Conservation (phyloP, 495 filamentous ascomycete species). For the Aspergillus affinis region DNA sequence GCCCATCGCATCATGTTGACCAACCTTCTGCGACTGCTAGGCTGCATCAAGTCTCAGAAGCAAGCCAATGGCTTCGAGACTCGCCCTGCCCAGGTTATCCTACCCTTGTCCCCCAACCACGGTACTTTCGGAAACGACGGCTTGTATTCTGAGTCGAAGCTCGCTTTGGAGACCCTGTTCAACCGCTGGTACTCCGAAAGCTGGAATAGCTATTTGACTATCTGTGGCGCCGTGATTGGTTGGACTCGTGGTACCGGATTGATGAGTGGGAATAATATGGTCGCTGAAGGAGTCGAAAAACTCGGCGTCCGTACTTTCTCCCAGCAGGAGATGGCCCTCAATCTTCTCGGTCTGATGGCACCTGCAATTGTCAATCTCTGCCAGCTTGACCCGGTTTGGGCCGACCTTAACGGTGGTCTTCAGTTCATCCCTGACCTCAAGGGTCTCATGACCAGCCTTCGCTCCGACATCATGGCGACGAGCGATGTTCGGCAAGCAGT, state of each 20-base stretch:
- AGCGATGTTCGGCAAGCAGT: slow-evolving; percentile 92
- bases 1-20: slow-evolving; percentile 99
- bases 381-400: slow-evolving; percentile 92
- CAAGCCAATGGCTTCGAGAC: slow-evolving; percentile 84
- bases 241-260: slow-evolving; percentile 98
- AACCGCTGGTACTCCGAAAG: slow-evolving; percentile 97
- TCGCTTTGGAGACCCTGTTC: slow-evolving; percentile 95
- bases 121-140: slow-evolving; percentile 98
- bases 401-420: slow-evolving; percentile 94
- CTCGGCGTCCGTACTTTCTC: slow-evolving; percentile 98
- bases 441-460: slow-evolving; percentile 82
- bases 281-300: slow-evolving; percentile 93
- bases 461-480: slow-evolving; percentile 89
- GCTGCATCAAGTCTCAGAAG: slow-evolving; percentile 88
- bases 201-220: slow-evolving; percentile 97
- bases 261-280: slow-evolving; percentile 98
- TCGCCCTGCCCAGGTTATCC: slow-evolving; percentile 91
- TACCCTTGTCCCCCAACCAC: slow-evolving; percentile 96
- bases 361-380: slow-evolving; percentile 92
- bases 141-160: slow-evolving; percentile 97
- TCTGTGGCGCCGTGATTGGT: slow-evolving; percentile 97
- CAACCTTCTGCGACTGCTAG: slow-evolving; percentile 88
- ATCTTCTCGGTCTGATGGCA: slow-evolving; percentile 93
- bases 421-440: slow-evolving; percentile 99
- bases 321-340: slow-evolving; percentile 99